A percentile compares a stretch with the other conserved stretches of the same genome.
These are phyloP conservation scores for Thalassiosira profunda DNA, from an alignment of 108 stramenopile genomes.

Conservation along the genomic window DNA sequence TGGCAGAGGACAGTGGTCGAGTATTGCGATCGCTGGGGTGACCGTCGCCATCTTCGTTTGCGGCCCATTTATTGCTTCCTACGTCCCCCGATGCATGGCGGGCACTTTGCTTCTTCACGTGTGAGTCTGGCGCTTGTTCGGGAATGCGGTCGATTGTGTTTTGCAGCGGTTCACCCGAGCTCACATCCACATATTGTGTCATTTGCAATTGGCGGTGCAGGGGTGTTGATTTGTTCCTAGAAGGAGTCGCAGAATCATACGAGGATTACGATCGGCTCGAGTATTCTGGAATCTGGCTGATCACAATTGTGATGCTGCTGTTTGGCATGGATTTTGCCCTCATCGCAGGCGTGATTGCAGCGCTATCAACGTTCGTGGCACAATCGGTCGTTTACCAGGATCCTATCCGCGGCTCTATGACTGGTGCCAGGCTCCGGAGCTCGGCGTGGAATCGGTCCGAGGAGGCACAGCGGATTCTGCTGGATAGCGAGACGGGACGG, in stretches of 20 bases:
- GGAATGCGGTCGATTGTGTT: too few species aligned
- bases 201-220: too few species aligned
- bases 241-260: slow-evolving; percentile 26
- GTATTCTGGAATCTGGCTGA: slow-evolving; percentile 69
- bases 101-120: slow-evolving; percentile 53
- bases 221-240: slow-evolving; percentile 48
- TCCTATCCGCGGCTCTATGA: slow-evolving; percentile 72
- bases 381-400: slow-evolving; percentile 62
- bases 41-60: slow-evolving; percentile 17
- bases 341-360: slow-evolving; percentile 65
- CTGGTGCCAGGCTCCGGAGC: slow-evolving; percentile 64
- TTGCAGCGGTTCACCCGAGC: too few species aligned
- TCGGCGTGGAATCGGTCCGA: slow-evolving; percentile 52
- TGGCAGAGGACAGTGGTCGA: slow-evolving; percentile 58
- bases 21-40: slow-evolving; percentile 28
- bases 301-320: slow-evolving; percentile 71
- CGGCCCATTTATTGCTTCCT: slow-evolving; percentile 12
- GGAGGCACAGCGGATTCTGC: slow-evolving; percentile 55
- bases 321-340: slow-evolving; percentile 78
- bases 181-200: too few species aligned
- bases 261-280: slow-evolving; percentile 47
- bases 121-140: too few species aligned
- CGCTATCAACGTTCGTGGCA: slow-evolving; percentile 62
- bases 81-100: slow-evolving; percentile 48
- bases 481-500: slow-evolving; percentile 46